A percentile compares a stretch with the other conserved stretches of the same genome.
Evolutionary conservation across 164 flowering plant species (phyloP).

Genomic region (Umbilicus rupestris): DNA sequence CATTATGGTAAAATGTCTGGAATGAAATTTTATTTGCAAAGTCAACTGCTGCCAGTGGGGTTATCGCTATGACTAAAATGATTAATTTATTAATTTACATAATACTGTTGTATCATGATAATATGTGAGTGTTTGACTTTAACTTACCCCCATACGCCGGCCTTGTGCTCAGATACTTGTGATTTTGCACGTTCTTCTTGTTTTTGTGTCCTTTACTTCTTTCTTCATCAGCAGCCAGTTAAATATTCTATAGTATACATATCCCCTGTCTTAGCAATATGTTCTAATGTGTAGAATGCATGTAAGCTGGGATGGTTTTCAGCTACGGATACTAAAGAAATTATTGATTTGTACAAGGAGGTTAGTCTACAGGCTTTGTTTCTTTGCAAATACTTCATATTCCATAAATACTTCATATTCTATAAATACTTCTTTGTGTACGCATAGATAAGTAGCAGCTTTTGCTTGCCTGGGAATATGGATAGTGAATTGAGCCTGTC

Average conservation of each 20-base stretch:
- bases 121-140: neutral
- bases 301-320: slow-evolving; percentile 63
- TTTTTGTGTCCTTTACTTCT: neutral
- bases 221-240: neutral
- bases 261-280: neutral
- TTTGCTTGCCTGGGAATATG: slow-evolving; percentile 25
- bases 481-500: slow-evolving; percentile 18
- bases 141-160: no score
- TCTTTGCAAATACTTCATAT: neutral
- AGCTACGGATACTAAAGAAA: slow-evolving; percentile 38
- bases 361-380: slow-evolving; percentile 16
- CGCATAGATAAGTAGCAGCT: slow-evolving; percentile 35
- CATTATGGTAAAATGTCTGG: neutral
- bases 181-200: neutral
- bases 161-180: neutral
- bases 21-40: neutral
- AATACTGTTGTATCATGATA: neutral
- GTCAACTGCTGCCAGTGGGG: neutral
- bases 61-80: neutral
- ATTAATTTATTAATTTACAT: neutral
- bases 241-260: neutral
- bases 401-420: slow-evolving; percentile 5
- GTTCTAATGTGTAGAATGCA: slow-evolving; percentile 39
- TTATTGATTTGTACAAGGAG: slow-evolving; percentile 46
- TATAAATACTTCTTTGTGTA: slow-evolving; percentile 4